Conservation (phyloP, 2,329 filamentous ascomycete species). For the Aureobasidium vineae region DNA sequence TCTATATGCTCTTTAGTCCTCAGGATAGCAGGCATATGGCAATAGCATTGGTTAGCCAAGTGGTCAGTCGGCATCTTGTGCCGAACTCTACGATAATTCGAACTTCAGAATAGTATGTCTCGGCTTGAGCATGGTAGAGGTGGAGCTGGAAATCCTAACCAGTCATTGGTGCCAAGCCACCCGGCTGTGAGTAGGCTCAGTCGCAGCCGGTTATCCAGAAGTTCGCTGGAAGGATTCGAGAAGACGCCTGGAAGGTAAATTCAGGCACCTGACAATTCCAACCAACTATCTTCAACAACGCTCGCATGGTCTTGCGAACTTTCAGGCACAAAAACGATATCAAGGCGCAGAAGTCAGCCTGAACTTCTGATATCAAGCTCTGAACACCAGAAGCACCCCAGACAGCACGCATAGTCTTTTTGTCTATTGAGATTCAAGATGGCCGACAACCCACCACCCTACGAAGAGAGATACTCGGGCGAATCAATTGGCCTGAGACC, state of each 20-base stretch:
- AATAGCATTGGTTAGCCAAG: background rate
- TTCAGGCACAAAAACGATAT: background rate
- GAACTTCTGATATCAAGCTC: background rate
- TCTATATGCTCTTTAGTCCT: slow-evolving; percentile 3
- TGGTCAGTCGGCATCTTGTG: background rate
- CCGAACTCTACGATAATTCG: background rate
- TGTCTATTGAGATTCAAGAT: background rate
- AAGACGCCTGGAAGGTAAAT: slow-evolving; percentile 9
- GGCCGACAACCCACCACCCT: slow-evolving; percentile 33
- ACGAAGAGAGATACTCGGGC: slow-evolving; percentile 33
- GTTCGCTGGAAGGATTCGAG: slow-evolving; percentile 14
- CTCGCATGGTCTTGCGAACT: background rate
- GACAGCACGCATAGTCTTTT: background rate
- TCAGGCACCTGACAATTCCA: slow-evolving; percentile 11
- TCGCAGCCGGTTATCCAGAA: background rate
- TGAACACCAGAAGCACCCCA: background rate
- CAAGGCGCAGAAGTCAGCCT: slow-evolving; percentile 1
- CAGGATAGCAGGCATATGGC: background rate
- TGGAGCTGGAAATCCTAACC: background rate
- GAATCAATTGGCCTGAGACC: slow-evolving; percentile 3
- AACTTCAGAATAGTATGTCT: background rate
- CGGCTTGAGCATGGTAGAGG: slow-evolving; percentile 15
- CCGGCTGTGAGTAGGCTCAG: slow-evolving; percentile 17
- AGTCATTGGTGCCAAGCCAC: slow-evolving; percentile 21
- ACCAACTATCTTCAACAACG: background rate